Evolutionary conservation across 73 alveolate genomes (phyloP), one percentile per base, ranked within the genome.

Genomic region (Symbiodinium natans): DNA sequence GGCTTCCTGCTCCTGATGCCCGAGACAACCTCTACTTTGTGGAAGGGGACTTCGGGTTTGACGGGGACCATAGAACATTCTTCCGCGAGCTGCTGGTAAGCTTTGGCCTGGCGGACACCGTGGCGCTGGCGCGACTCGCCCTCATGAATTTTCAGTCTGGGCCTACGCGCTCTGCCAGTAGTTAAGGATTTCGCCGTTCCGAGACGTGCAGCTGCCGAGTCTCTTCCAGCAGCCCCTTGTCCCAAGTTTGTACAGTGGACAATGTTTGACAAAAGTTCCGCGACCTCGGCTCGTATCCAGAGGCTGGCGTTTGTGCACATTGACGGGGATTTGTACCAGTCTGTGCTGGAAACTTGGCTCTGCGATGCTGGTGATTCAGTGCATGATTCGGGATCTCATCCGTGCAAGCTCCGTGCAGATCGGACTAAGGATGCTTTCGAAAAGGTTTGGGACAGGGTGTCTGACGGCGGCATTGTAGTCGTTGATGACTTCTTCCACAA

Each of bases 261-360:
- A 0, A 46, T 21, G 86, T 9, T 63, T 4, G 0, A 9, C 43
- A 34, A 43, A 75, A 21, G 31, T 75, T 56, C 75, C 3, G 5
- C 17, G 27, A 21, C 17, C 17, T n/a, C n/a, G n/a, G n/a, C n/a
- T n/a, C n/a, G n/a, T n/a, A n/a, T n/a, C 17, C 48, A 21, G 31
- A 86, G 94, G 94, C 29, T 86, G 40, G 94, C 94, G n/a, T 86
- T 86, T 38, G 94, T 86, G 31, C 94, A 86, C 83, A 86, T 86
- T 52, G 94, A 86, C n/a, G 94, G 94, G 21, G 94, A 86, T 36
- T 34, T 86, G 63, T 86, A 86, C 41, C 94, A 86, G 56, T 86
- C 94, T 3, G 94, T 86, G 63, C 73, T n/a, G 63, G 94, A 13
- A 25, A 34, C 94, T 52, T 36, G 94, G 54, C 80, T 77, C 31